Evolutionary conservation across 805 yeast species (phyloP).

Genomic region (Myxozyma melibiosi): DNA sequence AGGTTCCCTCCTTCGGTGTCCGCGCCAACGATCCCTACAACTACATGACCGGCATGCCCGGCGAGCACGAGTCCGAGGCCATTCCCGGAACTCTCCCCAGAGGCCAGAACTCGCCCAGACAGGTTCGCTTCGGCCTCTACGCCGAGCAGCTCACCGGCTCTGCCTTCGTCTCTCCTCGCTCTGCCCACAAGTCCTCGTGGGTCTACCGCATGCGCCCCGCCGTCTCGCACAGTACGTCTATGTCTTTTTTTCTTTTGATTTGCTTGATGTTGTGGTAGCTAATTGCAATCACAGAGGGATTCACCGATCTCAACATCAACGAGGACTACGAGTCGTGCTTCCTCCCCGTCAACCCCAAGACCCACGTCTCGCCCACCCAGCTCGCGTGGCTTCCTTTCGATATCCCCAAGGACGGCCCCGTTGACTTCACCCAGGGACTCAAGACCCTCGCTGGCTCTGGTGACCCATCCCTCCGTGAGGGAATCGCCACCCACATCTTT

Average conservation of each 20-base stretch:
- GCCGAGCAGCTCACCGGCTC: constrained; percentile 41
- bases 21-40: constrained; percentile 15
- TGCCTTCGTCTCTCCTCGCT: constrained; percentile 31
- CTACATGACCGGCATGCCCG: constrained; percentile 6
- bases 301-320: constrained; percentile 15
- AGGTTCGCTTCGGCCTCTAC: constrained; percentile 34
- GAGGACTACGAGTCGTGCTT: constrained; percentile 23
- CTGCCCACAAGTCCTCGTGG: constrained; percentile 16
- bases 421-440: constrained; percentile 35
- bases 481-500: constrained; percentile 36
- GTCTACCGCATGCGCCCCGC: constrained; percentile 22
- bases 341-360: constrained; percentile 19
- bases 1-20: constrained; percentile 10
- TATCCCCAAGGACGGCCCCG: constrained; percentile 18
- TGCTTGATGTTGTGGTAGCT: not conserved
- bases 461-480: constrained; percentile 35
- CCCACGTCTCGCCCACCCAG: constrained; percentile 35
- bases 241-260: not conserved
- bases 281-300: constrained; percentile 9
- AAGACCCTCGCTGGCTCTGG: constrained; percentile 37
- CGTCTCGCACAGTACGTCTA: constrained; percentile 14
- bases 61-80: constrained; percentile 14
- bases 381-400: constrained; percentile 36
- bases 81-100: constrained; percentile 15
- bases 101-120: constrained; percentile 17